Evolutionary conservation across 2,329 filamentous ascomycete genomes (phyloP), one percentile per base, ranked within the genome.

Genomic region (Graphilbum ipis-grandicollis): DNA sequence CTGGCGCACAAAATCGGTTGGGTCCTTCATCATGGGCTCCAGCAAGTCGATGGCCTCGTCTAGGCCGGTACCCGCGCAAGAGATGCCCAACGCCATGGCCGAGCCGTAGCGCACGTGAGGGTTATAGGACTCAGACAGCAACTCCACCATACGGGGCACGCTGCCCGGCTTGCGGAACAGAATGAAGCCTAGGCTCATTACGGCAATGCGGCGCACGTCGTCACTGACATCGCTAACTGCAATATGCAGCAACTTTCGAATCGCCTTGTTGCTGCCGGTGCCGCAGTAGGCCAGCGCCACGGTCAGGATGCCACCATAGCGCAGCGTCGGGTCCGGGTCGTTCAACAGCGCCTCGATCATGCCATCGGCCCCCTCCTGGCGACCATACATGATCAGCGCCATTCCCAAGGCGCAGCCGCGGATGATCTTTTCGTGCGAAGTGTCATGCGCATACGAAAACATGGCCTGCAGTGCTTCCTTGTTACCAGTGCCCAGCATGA

Each of bases 21-120:
- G 92, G 49, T 98, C 90, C 66, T 96, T 98, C 65, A 94, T 86
- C 90, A 98, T 98, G 15, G 90, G 90, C 63, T 98, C 90, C 5
- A 98, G 69, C 15, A 98, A 68, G 50, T 98, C 90, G 43, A 96
- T 90, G 18, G 92, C 90, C 59, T 98, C 90, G 44, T 93, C 85
- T 22, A 96, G 68, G 13, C 90, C 90, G 36, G 90, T 98, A 34
- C 90, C 90, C 19, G 90, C 90, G 50, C 92, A 98, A 19, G 92
- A 93, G 50, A 98, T 98, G 59, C 90, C 90, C 12, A 98, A 72
- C 31, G 92, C 92, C 85, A 98, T 94, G 37, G 90, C 90, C 17
- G 90, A 93, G 52, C 90, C 90, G 51, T 98, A 98, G 40, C 90
- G 79, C 33, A 98, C 90, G 52, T 98, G 90, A 17, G 90, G 90